Percentiles rank a stretch among this genome's conserved stretches.
Evolutionary conservation across 1,284 basidiomycete species (phyloP).

Genomic region (Fomitiporia mediterranea): DNA sequence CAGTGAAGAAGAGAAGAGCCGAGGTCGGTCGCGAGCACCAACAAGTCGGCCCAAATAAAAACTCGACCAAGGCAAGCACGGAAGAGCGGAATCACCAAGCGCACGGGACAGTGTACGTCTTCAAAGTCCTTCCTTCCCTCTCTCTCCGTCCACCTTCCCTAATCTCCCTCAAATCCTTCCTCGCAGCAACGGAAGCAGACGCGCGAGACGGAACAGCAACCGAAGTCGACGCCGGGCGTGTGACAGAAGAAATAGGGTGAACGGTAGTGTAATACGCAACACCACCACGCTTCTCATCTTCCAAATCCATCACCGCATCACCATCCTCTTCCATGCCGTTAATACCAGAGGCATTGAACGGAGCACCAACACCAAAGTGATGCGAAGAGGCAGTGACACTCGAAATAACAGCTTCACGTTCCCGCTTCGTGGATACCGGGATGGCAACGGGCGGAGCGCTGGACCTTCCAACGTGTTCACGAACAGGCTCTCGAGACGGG

Average conservation of each 20-base stretch:
- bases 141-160: slow-evolving; percentile 7
- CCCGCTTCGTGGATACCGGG: background rate
- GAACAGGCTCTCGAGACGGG: background rate
- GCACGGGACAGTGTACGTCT: slow-evolving; percentile 18
- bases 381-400: slow-evolving; percentile 7
- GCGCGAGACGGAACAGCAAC: background rate
- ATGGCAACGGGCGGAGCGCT: background rate
- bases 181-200: background rate
- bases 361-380: too few relatives aligned
- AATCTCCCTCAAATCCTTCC: background rate
- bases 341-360: background rate
- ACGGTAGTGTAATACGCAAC: slow-evolving; percentile 1
- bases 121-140: slow-evolving; percentile 1
- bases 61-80: background rate
- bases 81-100: slow-evolving; percentile 10
- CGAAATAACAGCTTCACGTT: slow-evolving; percentile 1
- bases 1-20: too few relatives aligned
- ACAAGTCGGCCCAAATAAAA: background rate
- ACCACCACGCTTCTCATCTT: slow-evolving; percentile 7
- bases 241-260: background rate
- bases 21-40: too few relatives aligned
- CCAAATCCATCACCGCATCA: slow-evolving; percentile 7
- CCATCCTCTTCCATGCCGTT: slow-evolving; percentile 6
- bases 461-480: background rate
- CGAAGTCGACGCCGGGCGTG: background rate